Base-by-base conservation (phyloP, 2,329 filamentous ascomycete species). In the Sporothrix euskadiensis region DNA sequence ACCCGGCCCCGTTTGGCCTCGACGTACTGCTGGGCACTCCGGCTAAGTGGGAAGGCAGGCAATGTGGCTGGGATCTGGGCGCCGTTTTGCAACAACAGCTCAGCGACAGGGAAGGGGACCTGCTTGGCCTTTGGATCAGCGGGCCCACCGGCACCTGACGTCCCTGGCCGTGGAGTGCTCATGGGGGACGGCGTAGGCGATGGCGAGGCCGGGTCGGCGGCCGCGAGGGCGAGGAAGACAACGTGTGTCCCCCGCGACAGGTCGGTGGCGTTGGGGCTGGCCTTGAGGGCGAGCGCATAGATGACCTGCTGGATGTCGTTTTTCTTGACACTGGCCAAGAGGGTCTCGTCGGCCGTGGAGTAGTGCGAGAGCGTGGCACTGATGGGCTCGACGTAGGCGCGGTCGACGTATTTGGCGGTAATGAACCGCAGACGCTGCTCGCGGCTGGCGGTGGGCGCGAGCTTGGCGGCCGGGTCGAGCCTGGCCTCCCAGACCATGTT, bases 401-500 rank as follows among this genome's bases (percentile, higher is more conserved):
- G 88, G 47, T 98, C 94, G 69, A 93, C 92, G 80, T 99, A 99
- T 82, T 99, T 99, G 72, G 92, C 88, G 0, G 94, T 98, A 81
- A 99, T 98, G 81, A 98, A 99, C 77, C 88, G 92, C n/a, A 98
- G 85, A 30, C 96, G 89, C 81, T 97, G 93, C 81, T 99, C 96
- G 56, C 96, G 89, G 6, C 90, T 94, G 32, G 94, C 93, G 77
- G 91, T 90, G 0, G 93, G 87, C 0, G 86, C 84, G 4, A 94
- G 94, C 80, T 97, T 98, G 63, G 88, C 79, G 6, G 87, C 84
- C 32, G 87, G 87, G 74, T 98, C 94, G 32, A 98, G 86, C 75
- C 85, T 92, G 16, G 94, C 91, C 83, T 99, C 96, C 94, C 94
- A 99, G 26, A 99, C 87, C 91, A 95, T 95, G 82, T 99, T 99